Base-by-base conservation (phyloP, 306 rosid species). In the Cicer arietinum region DNA sequence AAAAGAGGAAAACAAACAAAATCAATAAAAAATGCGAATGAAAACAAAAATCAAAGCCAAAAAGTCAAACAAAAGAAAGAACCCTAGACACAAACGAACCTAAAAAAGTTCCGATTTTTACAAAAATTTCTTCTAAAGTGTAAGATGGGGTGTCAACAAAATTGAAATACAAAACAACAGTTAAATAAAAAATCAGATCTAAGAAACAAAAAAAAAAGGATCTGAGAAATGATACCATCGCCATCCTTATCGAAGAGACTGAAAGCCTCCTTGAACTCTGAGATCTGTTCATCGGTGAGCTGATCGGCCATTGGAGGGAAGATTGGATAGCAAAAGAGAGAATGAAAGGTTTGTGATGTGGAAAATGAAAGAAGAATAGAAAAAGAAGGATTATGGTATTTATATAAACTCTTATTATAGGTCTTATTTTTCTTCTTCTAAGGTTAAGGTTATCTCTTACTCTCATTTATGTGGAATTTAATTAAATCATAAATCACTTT, bases 231-330 rank as follows among this genome's bases (percentile, higher is more conserved):
- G 69, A 86, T 46, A 90, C 96, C 96, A 86, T 90, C 92, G 84
- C 96, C 96, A 16, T 90, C 96, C 90, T 90, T 90, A 73, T 90
- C 96, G 86, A 90, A 90, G 65, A 90, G 96, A 82, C 92, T 88
- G 76, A 90, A 90, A 56, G 96, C 96, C 56, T 90, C 96, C 87
- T 90, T 86, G 89, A 90, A 90, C 86, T 88, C 90, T 1, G 96
- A 88, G 90, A 90, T 90, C 92, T 90, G 92, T 30, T 90, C 96
- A 53, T 90, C 92, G 67, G 92, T 90, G 84, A 90, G 96, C 47
- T 90, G 96, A 80, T 90, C 96, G 44, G 96, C 96, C 96, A 90
- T 90, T 58, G 78, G 71, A 71, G 80, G 80, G 62, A 48, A 22
- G 71, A 17, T 30, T 69, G 7, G 10, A 60, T n/a, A 60, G 17